Conservation (phyloP, 805 yeast genomes). For the Zygosaccharomyces pseudorouxii region DNA sequence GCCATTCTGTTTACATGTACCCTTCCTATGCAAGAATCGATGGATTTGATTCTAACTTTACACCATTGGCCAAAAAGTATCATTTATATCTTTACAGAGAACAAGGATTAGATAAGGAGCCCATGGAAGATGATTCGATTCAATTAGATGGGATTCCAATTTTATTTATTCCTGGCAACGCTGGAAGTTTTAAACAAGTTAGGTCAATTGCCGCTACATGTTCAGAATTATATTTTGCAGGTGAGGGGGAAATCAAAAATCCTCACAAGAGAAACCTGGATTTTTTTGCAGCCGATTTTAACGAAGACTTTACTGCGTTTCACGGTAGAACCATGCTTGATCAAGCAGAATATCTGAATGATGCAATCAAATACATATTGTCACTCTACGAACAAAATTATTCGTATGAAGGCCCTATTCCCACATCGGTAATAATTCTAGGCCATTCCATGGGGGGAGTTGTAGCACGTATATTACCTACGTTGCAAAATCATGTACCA, state of each 20-base stretch:
- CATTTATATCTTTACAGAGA: slow-evolving; percentile 84
- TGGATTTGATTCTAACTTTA: slow-evolving; percentile 71
- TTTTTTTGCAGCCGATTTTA: slow-evolving; percentile 88
- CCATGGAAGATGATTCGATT: slow-evolving; percentile 38
- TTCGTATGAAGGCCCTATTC: slow-evolving; percentile 33
- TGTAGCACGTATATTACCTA: slow-evolving; percentile 79
- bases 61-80: slow-evolving; percentile 58
- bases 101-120: slow-evolving; percentile 59
- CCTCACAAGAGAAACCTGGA: slow-evolving; percentile 51
- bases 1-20: slow-evolving; percentile 71
- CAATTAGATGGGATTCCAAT: slow-evolving; percentile 75
- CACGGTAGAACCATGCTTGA: slow-evolving; percentile 91
- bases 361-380: slow-evolving; percentile 74
- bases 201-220: slow-evolving; percentile 87
- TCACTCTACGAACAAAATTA: slow-evolving; percentile 48
- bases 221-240: slow-evolving; percentile 48
- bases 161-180: slow-evolving; percentile 94
- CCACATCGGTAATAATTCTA: slow-evolving; percentile 67
- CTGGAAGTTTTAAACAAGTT: slow-evolving; percentile 88
- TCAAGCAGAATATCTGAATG: slow-evolving; percentile 89
- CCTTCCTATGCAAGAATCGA: slow-evolving; percentile 76
- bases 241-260: slow-evolving; percentile 21
- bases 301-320: slow-evolving; percentile 93
- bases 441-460: slow-evolving; percentile 99
- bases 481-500: slow-evolving; percentile 67